Evolutionary conservation across 2,329 filamentous ascomycete genomes (phyloP).

Genomic region (Xylariaceae sp.): DNA sequence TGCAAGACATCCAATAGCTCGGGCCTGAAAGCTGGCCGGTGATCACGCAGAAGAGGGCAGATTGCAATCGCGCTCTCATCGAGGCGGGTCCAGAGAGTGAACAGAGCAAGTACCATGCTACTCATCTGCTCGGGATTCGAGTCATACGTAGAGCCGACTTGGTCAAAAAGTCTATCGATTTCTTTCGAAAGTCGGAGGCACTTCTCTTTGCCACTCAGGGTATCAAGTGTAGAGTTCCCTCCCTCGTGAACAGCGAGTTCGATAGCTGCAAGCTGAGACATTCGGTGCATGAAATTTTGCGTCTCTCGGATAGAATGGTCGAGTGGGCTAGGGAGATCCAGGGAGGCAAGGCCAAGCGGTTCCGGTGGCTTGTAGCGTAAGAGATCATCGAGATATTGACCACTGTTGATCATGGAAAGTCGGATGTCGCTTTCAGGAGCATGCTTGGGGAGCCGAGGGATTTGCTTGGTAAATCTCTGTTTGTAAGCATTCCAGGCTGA

Average conservation of each 20-base stretch:
- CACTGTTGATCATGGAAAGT: constrained; percentile 35
- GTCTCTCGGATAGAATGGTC: constrained; percentile 16
- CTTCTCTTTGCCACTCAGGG: background rate
- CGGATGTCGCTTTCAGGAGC: constrained; percentile 25
- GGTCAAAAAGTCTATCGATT: constrained; percentile 28
- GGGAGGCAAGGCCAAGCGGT: background rate
- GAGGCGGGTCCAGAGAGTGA: constrained; percentile 52
- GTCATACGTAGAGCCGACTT: constrained; percentile 30
- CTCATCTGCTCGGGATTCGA: constrained; percentile 42
- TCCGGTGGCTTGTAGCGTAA: constrained; percentile 1
- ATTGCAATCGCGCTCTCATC: constrained; percentile 37
- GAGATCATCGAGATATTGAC: constrained; percentile 21
- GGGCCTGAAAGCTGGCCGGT: constrained; percentile 41
- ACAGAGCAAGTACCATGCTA: constrained; percentile 41
- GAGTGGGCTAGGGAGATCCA: constrained; percentile 13
- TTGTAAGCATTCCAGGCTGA: constrained; percentile 35
- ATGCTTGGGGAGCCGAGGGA: constrained; percentile 33
- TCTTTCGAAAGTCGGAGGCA: constrained; percentile 21
- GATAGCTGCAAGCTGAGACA: constrained; percentile 10
- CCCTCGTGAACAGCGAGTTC: constrained; percentile 6
- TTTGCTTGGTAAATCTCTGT: constrained; percentile 22
- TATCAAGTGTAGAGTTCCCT: background rate
- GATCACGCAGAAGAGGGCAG: constrained; percentile 42
- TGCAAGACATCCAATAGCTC: constrained; percentile 48
- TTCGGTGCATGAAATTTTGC: constrained; percentile 12